Conservation (phyloP, 495 filamentous ascomycete species). For the Entonaema liquescens region DNA sequence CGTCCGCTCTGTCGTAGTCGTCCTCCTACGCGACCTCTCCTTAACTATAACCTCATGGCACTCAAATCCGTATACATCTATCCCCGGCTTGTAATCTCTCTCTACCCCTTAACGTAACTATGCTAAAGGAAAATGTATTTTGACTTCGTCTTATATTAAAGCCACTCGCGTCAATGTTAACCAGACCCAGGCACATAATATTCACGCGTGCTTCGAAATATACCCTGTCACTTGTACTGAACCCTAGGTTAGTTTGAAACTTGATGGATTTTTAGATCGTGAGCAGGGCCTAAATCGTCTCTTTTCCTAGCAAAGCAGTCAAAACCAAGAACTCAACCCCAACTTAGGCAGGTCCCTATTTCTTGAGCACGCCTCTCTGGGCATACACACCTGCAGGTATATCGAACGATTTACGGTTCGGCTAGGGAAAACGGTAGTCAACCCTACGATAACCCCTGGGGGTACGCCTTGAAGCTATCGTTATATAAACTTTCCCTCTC, state of each 20-base stretch:
- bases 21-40: neutral
- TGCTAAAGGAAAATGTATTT: no score
- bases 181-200: neutral
- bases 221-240: neutral
- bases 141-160: no score
- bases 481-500: neutral
- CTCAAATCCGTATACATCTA: no score
- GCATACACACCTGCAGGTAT: neutral
- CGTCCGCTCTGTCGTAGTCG: neutral
- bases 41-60: neutral
- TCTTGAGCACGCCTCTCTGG: neutral
- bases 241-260: neutral
- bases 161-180: no score
- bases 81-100: neutral
- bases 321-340: neutral
- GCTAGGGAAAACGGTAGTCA: neutral
- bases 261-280: neutral
- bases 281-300: neutral
- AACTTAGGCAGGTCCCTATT: neutral
- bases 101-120: neutral
- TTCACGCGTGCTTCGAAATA: neutral
- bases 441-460: conserved; percentile 4
- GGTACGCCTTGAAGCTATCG: neutral
- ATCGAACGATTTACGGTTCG: neutral
- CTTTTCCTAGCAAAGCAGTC: neutral